Base-by-base conservation (phyloP, 1,139 yeast species). In the Candida sp. region DNA sequence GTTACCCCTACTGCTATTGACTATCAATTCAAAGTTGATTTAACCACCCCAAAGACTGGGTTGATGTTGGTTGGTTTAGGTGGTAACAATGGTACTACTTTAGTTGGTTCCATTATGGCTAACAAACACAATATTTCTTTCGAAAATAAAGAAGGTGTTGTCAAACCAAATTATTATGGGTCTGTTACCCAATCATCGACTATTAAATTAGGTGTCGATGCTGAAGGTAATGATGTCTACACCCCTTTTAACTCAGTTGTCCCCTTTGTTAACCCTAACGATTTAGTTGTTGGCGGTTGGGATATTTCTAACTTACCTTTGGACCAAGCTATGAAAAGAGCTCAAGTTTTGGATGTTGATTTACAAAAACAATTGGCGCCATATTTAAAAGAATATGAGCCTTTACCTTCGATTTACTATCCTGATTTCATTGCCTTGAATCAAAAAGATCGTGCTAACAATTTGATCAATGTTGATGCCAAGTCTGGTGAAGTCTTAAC, bases 391-490 rank as follows among this genome's bases (percentile, higher is more conserved):
- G 68, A 77, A 43, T 74, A 79, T 54, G 77, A 69, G 42, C 98
- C 98, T 41, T 67, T 89, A 71, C 83, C 88, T 43, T 88, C 97
- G 2, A 76, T 91, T 51, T 91, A 91, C 73, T 91, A 91, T 69
- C 97, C 98, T 22, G 97, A 91, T 65, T 91, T 89, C 69, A 91
- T 91, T 68, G 98, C 98, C 47, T 87, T 93, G 54, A 91, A 91
- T 70, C 98, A 91, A 74, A 84, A 81, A 56, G 93, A 81, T 41
- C 84, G 98, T 66, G 98, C 97, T 40, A 84, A 91, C 70, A 90
- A 91, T 62, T 81, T 91, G 51, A 79, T 83, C 64, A 84, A 87
- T 56, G 73, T 83, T 47, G 69, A 66, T 42, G 44, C 55, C 19
- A 45, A 38, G 22, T 61, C 66, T 33, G 86, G 84, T 35, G 73